Evolutionary conservation across 805 yeast species (phyloP).

Genomic region (Nakazawaea holstii): DNA sequence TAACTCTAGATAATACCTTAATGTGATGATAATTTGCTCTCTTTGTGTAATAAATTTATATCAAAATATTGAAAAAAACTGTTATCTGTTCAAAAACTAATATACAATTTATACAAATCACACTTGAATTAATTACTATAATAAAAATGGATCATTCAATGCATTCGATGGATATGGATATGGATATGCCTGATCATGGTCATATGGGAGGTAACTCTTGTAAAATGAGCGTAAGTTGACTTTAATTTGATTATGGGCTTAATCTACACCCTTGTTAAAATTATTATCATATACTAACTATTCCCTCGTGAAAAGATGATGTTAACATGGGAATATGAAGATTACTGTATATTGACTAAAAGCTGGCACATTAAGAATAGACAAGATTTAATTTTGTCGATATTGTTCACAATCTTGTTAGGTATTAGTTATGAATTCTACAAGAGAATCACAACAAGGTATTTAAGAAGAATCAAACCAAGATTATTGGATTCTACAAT

Average conservation of each 20-base stretch:
- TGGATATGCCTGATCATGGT: conserved; percentile 13
- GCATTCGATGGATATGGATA: conserved; percentile 9
- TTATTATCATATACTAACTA: background rate
- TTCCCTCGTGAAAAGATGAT: conserved; percentile 29
- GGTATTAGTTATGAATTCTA: conserved; percentile 32
- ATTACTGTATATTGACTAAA: conserved; percentile 35
- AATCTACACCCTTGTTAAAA: no score
- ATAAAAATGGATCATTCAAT: conserved; percentile 9
- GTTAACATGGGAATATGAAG: conserved; percentile 36
- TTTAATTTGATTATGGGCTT: background rate
- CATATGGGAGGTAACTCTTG: conserved; percentile 9
- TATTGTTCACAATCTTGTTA: conserved; percentile 25
- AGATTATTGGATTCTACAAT: background rate
- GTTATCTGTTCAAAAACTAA: no score
- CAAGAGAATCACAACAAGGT: conserved; percentile 14
- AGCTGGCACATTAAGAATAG: conserved; percentile 34
- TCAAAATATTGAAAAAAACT: no score
- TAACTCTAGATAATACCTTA: no score
- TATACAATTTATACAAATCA: no score
- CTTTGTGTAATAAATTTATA: no score
- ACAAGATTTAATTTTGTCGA: conserved; percentile 26
- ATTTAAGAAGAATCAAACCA: background rate
- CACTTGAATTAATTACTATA: no score
- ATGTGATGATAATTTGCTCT: no score
- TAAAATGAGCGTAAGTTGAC: conserved; percentile 11